Percentiles rank a stretch among this genome's conserved stretches.
phyloP scores from a whole-genome alignment of 225 moss, liverwort and hornwort species.

The Antitrichia curtipendula region DNA sequence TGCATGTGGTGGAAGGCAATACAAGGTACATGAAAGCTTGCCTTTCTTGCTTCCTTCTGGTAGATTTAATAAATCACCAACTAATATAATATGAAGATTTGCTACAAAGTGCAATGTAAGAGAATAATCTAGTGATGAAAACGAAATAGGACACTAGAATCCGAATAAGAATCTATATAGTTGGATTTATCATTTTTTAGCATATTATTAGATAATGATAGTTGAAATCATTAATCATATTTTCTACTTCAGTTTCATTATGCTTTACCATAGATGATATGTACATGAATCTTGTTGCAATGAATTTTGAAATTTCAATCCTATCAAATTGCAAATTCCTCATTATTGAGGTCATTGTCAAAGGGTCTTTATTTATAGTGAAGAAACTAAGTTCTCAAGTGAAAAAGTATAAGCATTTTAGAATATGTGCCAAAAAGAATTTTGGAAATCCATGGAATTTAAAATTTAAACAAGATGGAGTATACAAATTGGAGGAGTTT shows the following conservation, averaged over 20 bases:
- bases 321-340: neutral
- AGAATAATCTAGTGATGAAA: neutral
- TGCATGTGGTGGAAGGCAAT: accelerated
- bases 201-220: neutral
- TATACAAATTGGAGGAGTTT: neutral
- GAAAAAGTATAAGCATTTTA: accelerated
- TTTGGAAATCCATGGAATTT: neutral
- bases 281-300: neutral
- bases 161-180: neutral
- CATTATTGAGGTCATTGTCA: neutral
- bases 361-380: too few relatives aligned
- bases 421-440: neutral
- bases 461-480: neutral
- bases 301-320: neutral
- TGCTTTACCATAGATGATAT: neutral
- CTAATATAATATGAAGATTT: neutral
- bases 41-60: accelerated
- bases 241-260: neutral
- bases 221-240: neutral
- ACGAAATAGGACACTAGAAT: accelerated
- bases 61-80: neutral
- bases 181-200: neutral
- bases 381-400: neutral
- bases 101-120: accelerated
- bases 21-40: neutral